Evolutionary conservation across 2,329 filamentous ascomycete species (phyloP).

Genomic region (Xylaria sp.): DNA sequence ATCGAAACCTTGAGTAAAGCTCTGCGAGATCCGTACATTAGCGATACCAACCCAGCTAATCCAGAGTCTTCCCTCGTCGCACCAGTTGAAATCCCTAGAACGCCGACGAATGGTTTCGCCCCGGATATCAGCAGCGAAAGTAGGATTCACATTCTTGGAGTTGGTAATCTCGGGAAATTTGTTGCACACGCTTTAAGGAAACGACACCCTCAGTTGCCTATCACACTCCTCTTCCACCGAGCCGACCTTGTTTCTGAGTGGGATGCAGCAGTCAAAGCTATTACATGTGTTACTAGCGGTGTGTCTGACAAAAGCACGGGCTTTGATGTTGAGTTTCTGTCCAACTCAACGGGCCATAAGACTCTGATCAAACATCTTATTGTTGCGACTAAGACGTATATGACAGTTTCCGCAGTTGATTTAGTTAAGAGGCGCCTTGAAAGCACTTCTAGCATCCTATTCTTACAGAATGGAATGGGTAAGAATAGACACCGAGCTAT

Average conservation of each 20-base stretch:
- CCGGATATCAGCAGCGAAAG: neutral
- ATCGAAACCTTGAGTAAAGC: conserved; percentile 11
- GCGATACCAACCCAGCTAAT: neutral
- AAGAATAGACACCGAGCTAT: neutral
- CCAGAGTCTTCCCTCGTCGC: neutral
- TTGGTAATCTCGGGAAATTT: conserved; percentile 9
- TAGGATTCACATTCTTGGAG: conserved; percentile 2
- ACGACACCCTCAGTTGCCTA: neutral
- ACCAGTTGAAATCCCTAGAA: neutral
- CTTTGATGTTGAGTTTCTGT: conserved; percentile 2
- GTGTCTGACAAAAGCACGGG: neutral
- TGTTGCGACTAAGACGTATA: conserved; percentile 12
- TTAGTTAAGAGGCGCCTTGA: neutral
- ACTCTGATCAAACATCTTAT: conserved; percentile 5
- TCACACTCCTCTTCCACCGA: conserved; percentile 5
- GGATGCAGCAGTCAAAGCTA: conserved; percentile 4
- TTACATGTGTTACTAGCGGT: neutral
- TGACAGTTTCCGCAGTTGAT: neutral
- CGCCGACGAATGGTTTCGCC: neutral
- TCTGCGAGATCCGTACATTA: conserved; percentile 2
- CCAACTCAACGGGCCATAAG: neutral
- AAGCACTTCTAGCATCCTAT: neutral
- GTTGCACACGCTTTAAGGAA: conserved; percentile 12
- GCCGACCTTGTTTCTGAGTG: neutral
- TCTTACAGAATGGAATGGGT: conserved; percentile 12